Evolutionary conservation across 2,329 filamentous ascomycete genomes (phyloP), one percentile per base, ranked within the genome.

Genomic region (Madurella mycetomatis): DNA sequence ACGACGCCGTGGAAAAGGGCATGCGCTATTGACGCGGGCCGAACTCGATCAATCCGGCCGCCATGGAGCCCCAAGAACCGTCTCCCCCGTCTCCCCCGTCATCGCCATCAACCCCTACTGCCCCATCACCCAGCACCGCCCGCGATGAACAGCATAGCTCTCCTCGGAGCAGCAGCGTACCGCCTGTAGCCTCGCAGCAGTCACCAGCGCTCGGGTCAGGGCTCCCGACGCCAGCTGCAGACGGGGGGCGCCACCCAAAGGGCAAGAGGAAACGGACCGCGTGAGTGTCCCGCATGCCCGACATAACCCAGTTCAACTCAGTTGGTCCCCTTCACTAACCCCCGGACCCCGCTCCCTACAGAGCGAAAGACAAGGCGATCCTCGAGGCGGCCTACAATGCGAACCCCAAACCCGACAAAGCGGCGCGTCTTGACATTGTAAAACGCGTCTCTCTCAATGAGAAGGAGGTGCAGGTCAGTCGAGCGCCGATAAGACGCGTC

Each of bases 401-500:
- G 58, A 95, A 96, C 69, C 83, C 90, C 7, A 96, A 96, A 71
- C 92, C 92, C 34, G 92, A 96, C 75, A 96, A 95, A 73, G 81
- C 85, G 53, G 87, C 90, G 70, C 89, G 92, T 73, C 80, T 89
- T 45, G 85, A 86, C 55, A 91, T 97, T 60, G 90, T 95, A 56
- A 82, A 83, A 72, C 88, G 85, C 71, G 91, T 96, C 57, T 87
- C 89, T 19, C 79, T 97, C 60, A 92, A 89, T 62, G 92, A 96
- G 75, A 96, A 96, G 72, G 92, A 96, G 76, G 90, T 96, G 39
- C 92, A 96, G 84, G 92, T 96, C 75, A 71, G 86, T 71, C 47
- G 12, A 34, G 31, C 3, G 13, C 31, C 34, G 37, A n/a, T 8
- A 13, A 34, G 15, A 40, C 50, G 47, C 52, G 47, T 51, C 47